Evolutionary conservation across 768 basidiomycete genomes (phyloP).

Genomic region (Dentipellis sp.): DNA sequence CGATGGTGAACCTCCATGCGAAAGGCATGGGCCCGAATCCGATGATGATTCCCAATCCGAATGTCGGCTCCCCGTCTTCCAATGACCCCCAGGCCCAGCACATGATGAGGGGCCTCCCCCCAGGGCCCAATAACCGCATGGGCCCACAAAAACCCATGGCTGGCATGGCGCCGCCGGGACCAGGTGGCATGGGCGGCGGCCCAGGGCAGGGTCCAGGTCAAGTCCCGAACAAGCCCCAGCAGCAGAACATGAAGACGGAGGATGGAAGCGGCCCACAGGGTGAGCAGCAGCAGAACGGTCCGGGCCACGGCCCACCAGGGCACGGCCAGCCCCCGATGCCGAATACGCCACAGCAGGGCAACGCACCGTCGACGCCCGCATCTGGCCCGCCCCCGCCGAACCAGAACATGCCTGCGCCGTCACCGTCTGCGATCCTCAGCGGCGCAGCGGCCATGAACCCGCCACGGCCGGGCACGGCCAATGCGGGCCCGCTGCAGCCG

Average conservation of each 20-base stretch:
- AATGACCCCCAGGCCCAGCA: constrained; percentile 3
- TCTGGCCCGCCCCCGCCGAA: neutral
- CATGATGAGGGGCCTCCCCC: constrained; percentile 5
- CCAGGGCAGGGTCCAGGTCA: too few species aligned
- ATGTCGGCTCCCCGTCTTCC: neutral
- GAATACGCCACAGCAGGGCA: neutral
- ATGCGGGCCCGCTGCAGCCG: neutral
- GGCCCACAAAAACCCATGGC: constrained; percentile 8
- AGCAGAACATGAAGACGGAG: constrained; percentile 6
- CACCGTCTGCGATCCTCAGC: constrained; percentile 8
- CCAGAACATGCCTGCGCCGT: constrained; percentile 6
- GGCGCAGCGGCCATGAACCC: constrained; percentile 1
- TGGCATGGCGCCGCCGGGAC: constrained; percentile 17
- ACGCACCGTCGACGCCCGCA: constrained; percentile 7
- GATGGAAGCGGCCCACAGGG: constrained; percentile 1
- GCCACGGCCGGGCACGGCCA: constrained; percentile 9
- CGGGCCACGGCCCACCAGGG: neutral
- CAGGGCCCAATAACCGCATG: constrained; percentile 2
- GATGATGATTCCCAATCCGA: constrained; percentile 2
- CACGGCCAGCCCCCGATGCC: neutral
- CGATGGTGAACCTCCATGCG: neutral
- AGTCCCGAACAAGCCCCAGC: constrained; percentile 3
- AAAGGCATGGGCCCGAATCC: neutral
- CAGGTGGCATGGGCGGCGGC: constrained; percentile 7
- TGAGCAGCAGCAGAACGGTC: neutral